Evolutionary conservation across 2,329 filamentous ascomycete species (phyloP).

Genomic region (Neonectria punicea): DNA sequence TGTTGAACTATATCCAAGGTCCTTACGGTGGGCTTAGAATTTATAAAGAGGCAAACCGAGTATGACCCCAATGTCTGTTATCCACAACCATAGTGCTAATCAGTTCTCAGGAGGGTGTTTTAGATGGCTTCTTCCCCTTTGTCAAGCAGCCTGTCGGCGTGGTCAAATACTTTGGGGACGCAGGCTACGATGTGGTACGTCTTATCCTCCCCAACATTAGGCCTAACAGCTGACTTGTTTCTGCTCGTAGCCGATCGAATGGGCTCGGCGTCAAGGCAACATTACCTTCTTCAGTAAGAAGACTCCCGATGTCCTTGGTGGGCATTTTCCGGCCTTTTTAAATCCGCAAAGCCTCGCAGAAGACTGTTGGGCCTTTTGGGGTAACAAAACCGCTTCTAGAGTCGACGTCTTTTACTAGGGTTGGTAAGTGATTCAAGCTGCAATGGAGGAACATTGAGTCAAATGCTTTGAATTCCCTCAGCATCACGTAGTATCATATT

Average conservation of each 20-base stretch:
- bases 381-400: slow-evolving; percentile 5
- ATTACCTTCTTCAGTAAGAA: slow-evolving; percentile 8
- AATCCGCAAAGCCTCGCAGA: slow-evolving; percentile 6
- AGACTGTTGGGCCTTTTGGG: slow-evolving; percentile 15
- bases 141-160: neutral
- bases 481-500: neutral
- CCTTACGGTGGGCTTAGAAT: slow-evolving; percentile 9
- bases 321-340: slow-evolving; percentile 12
- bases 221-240: neutral
- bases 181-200: neutral
- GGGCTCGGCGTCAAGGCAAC: slow-evolving; percentile 13
- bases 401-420: neutral
- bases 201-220: neutral
- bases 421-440: neutral
- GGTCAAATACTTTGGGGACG: neutral
- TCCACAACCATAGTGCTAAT: no score
- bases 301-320: neutral
- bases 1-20: slow-evolving; percentile 30
- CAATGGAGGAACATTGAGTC: neutral
- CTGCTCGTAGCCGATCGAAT: neutral
- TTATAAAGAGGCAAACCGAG: slow-evolving; percentile 7
- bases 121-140: neutral
- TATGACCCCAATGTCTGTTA: neutral
- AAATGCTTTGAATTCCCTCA: no score
- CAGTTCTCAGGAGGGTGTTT: neutral